Base-by-base conservation (phyloP, 768 basidiomycete genomes). In the Tricholoma saponaceum region DNA sequence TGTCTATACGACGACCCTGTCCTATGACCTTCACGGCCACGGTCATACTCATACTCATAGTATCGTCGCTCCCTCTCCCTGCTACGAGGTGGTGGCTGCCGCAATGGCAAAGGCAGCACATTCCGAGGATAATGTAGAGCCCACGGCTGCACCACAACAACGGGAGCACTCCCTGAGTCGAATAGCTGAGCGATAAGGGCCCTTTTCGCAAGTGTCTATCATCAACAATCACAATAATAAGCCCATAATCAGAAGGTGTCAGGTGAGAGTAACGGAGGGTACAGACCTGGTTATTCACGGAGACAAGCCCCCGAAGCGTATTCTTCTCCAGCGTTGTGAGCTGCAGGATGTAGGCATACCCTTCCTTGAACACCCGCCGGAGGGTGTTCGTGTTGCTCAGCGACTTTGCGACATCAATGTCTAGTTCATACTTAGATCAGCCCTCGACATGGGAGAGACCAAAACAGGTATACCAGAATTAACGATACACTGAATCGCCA, bases 401-500 rank as follows among this genome's bases (percentile, higher is more conserved):
- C 0, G 76, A 60, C 52, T 71, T 72, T 12, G 73, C 73, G 10
- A 79, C 68, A 47, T 80, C 76, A 44, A 74, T 75, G 5, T 73
- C 78, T 79, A 56, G 20, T 12, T 37, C 30, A 32, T 13, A 2
- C 13, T 28, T 37, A n/a, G 55, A 23, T 14, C 26, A 8, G 18
- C 10, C 28, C 12, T 25, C 26, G 23, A 4, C 18, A 4, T 32
- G 4, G 44, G 7, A 47, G 23, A 13, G 14, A 52, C 6, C 37
- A 39, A 18, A 20, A 7, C n/a, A 41, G 12, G 63, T 73, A 12
- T 55, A 77, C 80, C 72, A 16, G 74, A 68, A 55, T 76, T 65
- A 32, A 77, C 54, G n/a, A 78, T 69, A 60, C 79, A 81, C 52
- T 78, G 73, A 7, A 82, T 72, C 1, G 64, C 73, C 32, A 80